Conservation (phyloP, 2,329 filamentous ascomycete species). For the Pseudocercospora macadamiae region DNA sequence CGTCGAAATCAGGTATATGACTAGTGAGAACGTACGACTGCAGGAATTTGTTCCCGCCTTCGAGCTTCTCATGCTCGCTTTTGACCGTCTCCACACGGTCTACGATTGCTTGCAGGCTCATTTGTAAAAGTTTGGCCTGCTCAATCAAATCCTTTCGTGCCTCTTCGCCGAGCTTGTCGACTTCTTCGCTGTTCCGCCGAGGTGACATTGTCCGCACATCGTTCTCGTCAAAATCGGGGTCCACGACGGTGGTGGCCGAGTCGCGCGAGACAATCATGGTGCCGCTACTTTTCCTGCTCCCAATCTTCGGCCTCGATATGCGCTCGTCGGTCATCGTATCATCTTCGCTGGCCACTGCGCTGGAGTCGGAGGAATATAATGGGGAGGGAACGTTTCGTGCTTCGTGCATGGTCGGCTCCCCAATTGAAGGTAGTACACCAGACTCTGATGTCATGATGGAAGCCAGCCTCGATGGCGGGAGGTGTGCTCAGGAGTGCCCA, state of each 20-base stretch:
- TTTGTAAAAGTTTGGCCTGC: conserved; percentile 86
- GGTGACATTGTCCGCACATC: conserved; percentile 96
- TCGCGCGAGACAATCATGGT: conserved; percentile 74
- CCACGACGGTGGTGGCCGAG: conserved; percentile 62
- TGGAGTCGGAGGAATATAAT: conserved; percentile 34
- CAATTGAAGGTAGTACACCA: conserved; percentile 27
- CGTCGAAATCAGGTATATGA: no score
- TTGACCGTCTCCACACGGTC: conserved; percentile 93
- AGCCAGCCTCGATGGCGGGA: conserved; percentile 2
- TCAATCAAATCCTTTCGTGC: conserved; percentile 68
- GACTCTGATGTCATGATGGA: conserved; percentile 27
- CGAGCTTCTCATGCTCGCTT: conserved; percentile 93
- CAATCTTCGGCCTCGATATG: conserved; percentile 63
- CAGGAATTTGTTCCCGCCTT: conserved; percentile 94
- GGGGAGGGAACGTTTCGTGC: conserved; percentile 20
- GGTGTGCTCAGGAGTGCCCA: conserved; percentile 5
- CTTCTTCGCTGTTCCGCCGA: conserved; percentile 83
- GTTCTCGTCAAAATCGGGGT: conserved; percentile 70
- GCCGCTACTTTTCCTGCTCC: conserved; percentile 74
- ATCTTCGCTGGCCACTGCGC: conserved; percentile 38
- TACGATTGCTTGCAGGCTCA: conserved; percentile 84
- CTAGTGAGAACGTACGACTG: conserved; percentile 58
- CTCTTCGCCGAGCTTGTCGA: conserved; percentile 83
- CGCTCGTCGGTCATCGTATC: conserved; percentile 28
- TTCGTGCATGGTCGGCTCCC: conserved; percentile 25